Percentiles rank a stretch among this genome's conserved stretches.
These are phyloP conservation scores for Calendula officinalis DNA, from an alignment of 129 eudicot species.

Conservation along the genomic window DNA sequence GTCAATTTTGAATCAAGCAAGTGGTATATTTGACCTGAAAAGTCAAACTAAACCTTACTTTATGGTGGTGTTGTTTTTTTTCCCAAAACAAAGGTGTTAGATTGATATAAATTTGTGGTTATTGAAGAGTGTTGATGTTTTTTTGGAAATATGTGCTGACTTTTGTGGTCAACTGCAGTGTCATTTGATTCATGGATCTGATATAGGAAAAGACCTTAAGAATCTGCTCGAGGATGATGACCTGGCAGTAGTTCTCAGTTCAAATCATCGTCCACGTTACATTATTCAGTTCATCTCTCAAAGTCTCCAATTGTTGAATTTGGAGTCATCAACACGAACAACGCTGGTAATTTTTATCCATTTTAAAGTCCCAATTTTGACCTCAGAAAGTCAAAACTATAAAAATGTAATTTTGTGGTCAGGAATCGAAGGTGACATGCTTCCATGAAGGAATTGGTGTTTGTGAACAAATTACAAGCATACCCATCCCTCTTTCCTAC, in stretches of 20 bases:
- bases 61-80: background rate
- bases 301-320: constrained; percentile 57
- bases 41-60: constrained; percentile 7
- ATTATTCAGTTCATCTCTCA: constrained; percentile 89
- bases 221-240: constrained; percentile 75
- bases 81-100: background rate
- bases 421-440: constrained; percentile 89
- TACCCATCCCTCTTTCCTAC: constrained; percentile 92
- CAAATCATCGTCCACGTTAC: constrained; percentile 91
- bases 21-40: background rate
- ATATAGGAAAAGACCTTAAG: constrained; percentile 58
- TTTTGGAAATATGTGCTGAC: constrained; percentile 13
- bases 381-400: constrained; percentile 3
- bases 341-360: constrained; percentile 47
- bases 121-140: background rate
- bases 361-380: constrained; percentile 8
- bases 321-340: constrained; percentile 63
- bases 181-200: constrained; percentile 82
- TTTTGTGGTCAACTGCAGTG: constrained; percentile 61
- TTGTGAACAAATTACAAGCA: constrained; percentile 80
- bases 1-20: background rate
- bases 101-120: background rate
- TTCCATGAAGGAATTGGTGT: constrained; percentile 93
- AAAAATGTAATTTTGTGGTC: constrained; percentile 19
- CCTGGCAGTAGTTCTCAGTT: constrained; percentile 60